Base-by-base conservation (phyloP, 2,329 filamentous ascomycete genomes). In the Microsporum audouinii region DNA sequence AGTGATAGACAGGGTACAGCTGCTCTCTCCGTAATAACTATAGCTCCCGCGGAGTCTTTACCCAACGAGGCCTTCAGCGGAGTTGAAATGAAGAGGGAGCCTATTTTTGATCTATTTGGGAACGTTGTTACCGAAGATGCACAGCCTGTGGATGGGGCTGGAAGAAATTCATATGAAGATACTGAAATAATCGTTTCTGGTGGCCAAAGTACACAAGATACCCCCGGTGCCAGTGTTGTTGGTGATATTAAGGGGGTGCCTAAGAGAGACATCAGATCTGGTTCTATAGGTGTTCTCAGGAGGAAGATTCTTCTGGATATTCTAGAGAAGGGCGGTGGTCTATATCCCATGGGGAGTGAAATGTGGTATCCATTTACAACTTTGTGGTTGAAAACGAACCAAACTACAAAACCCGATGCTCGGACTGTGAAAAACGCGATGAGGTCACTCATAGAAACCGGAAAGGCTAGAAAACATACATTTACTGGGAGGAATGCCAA, bases 341-440 rank as follows among this genome's bases (percentile, higher is more conserved):
- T 80, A 2, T 84, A 80, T 59, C 81, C 83, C 2, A 76, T 79
- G 41, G 77, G 80, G 29, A 74, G 73, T 51, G 81, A 84, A 64
- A 75, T 85, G n/a, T 78, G 76, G 69, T 75, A 78, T 64, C 79
- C 82, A 6, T 84, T 83, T 64, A 71, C 75, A 12, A 77, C 77
- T 2, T 71, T 77, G 14, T 86, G 83, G 82, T 72, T 77, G 58
- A 77, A 74, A 63, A 66, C 71, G 6, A 77, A 76, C 12, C 69
- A 75, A 62, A 69, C 75, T 47, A 74, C 75, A 61, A 75, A 68
- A 57, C 82, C 82, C 0, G 80, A 84, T 64, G 72, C 76, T 39
- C 75, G 78, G 41, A 84, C 82, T 1, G 69, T 85, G 34, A 77
- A 75, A 33, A 74, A 73, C 12, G 72, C 79, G 1, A 70, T 84